Conservation (phyloP, 352 stramenopile species). For the Globisporangium cylindrosporum region DNA sequence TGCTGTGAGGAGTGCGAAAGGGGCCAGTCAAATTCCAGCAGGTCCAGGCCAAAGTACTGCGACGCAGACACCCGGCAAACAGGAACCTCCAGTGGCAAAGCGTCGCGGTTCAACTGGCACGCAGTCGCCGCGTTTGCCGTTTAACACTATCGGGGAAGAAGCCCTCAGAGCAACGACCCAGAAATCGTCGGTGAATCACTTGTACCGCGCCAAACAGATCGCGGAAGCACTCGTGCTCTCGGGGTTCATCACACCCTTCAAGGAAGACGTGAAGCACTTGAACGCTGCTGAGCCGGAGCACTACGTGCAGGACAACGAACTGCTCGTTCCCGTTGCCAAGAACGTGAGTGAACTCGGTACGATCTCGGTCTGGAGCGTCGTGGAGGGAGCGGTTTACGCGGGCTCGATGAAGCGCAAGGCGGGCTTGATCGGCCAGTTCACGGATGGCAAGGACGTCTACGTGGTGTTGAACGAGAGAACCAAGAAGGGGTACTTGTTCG, state of each 20-base stretch:
- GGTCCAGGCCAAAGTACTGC: neutral
- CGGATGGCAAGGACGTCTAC: slow-evolving; percentile 10
- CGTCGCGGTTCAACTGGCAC: no score
- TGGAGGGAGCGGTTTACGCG: slow-evolving; percentile 8
- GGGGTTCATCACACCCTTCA: slow-evolving; percentile 12
- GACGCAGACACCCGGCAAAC: no score
- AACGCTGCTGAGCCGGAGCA: neutral
- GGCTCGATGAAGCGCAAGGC: slow-evolving; percentile 10
- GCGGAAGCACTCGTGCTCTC: slow-evolving; percentile 12
- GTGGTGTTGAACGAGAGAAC: slow-evolving; percentile 8
- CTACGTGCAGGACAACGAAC: slow-evolving; percentile 6
- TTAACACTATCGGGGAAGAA: no score
- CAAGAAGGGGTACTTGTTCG: slow-evolving; percentile 9
- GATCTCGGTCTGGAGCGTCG: slow-evolving; percentile 8
- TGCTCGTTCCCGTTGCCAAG: slow-evolving; percentile 3
- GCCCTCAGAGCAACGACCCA: neutral
- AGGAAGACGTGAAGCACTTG: slow-evolving; percentile 2
- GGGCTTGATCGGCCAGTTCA: neutral
- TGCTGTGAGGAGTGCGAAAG: neutral
- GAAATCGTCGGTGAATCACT: no score
- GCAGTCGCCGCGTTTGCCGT: neutral
- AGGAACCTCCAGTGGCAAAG: no score
- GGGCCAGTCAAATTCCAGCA: neutral
- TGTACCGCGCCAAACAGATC: slow-evolving; percentile 2
- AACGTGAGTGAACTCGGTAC: neutral